phyloP scores from a whole-genome alignment of 148 eudicot species.

The Tetragonia tetragonoides region DNA sequence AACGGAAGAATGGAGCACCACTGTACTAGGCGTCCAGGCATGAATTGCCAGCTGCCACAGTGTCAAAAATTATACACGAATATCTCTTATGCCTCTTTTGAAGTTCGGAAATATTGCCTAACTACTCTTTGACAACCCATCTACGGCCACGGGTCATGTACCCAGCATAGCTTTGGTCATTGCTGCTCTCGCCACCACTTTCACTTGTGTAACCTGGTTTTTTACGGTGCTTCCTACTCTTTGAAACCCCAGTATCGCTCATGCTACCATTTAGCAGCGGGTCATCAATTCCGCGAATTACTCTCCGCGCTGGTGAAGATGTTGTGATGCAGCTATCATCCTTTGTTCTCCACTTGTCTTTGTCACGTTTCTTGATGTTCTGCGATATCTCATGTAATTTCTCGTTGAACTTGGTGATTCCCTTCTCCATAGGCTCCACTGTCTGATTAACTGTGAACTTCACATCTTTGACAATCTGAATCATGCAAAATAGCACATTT shows the following conservation, averaged over 20 bases:
- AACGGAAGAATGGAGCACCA: too few species aligned
- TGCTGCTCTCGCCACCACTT: slow-evolving; percentile 98
- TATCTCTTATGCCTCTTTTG: not conserved
- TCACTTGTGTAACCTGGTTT: slow-evolving; percentile 86
- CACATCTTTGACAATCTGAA: slow-evolving; percentile 89
- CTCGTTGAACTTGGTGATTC: slow-evolving; percentile 73
- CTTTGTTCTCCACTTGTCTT: slow-evolving; percentile 62
- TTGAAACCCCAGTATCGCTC: slow-evolving; percentile 67
- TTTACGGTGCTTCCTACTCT: slow-evolving; percentile 52
- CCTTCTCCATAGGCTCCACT: slow-evolving; percentile 94
- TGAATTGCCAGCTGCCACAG: not conserved
- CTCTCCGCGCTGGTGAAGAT: slow-evolving; percentile 49
- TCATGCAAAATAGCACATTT: slow-evolving; percentile 8
- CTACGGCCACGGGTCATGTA: slow-evolving; percentile 71
- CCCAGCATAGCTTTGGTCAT: slow-evolving; percentile 67
- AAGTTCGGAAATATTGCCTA: not conserved
- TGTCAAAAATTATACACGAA: not conserved
- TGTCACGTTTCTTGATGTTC: slow-evolving; percentile 80
- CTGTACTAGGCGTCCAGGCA: not conserved
- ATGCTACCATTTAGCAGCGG: slow-evolving; percentile 85
- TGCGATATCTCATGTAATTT: slow-evolving; percentile 81
- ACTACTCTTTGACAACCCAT: slow-evolving; percentile 85
- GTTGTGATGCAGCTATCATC: slow-evolving; percentile 71
- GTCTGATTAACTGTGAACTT: slow-evolving; percentile 88
- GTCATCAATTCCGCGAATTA: slow-evolving; percentile 90